Evolutionary conservation across 2,329 filamentous ascomycete genomes (phyloP), one percentile per base, ranked within the genome.

Genomic region (Fusarium bactridioides): DNA sequence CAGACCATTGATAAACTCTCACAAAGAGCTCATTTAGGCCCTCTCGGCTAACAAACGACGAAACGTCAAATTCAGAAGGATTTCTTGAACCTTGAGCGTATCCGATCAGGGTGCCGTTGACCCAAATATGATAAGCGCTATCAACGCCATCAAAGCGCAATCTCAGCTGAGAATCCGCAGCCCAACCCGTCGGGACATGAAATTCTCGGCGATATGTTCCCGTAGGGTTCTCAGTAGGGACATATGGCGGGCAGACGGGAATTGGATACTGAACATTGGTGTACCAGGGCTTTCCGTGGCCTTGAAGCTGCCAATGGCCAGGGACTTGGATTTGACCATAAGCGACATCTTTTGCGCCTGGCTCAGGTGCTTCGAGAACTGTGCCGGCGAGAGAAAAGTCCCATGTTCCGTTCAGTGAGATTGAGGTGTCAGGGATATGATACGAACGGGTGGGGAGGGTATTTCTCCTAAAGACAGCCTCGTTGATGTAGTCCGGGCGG

Each of bases 111-210:
- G 82, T 77, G 1, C 90, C 89, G 70, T 93, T 93, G 11, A 93
- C 81, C 86, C 87, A 93, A 16, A 93, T 80, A 78, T 93, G 90
- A 74, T 91, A 93, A 0, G 91, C 89, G 74, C 89, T 91, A 74
- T 93, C 91, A 0, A 93, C 91, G 4, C 92, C 92, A 61, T 93
- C 91, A 67, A 93, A 93, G 16, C 91, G 84, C 27, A 93, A 81
- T 21, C 90, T 84, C 23, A 93, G 80, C 69, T 91, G 88, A 10
- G 87, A 88, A 70, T 72, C 77, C 15, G 76, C 76, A 31, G 82
- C 81, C 82, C 86, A 88, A 12, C 81, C 78, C 5, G 79, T 61
- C 0, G 89, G 89, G 7, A 91, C 82, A 4, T 80, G 74, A 73
- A 92, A 91, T 7, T 79, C 81, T 15, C 86, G 86, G 19, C 86